Base-by-base conservation (phyloP, 441 rosid species). In the Gossypium laxum region DNA sequence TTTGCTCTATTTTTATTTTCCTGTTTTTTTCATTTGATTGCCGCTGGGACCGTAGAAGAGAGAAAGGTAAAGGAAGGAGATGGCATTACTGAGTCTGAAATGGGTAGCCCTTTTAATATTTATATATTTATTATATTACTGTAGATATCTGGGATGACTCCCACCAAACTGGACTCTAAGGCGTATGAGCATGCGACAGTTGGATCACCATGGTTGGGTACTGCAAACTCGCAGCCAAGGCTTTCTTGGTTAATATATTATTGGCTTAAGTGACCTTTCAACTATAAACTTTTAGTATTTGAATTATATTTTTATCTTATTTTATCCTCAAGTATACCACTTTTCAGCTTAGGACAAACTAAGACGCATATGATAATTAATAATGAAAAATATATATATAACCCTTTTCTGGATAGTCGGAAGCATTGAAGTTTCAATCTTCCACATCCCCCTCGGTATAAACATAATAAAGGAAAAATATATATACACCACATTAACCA, bases 51-150 rank as follows among this genome's bases (percentile, higher is more conserved):
- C 10, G 55, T n/a, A 54, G 64, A 26, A 43, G 11, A 1, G 18
- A n/a, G 54, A 38, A 41, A 66, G 66, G 43, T 55, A 43, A 57
- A 43, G 41, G 66, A 70, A 70, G 41, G 24, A 30, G 59, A 52
- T 1, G 60, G 4, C 54, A 47, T 48, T n/a, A 48, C 58, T 1
- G 7, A 48, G 41, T 34, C 43, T 34, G 43, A 34, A 48, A 47
- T 24, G 43, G 56, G 24, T 15, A 34, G 11, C 43, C 43, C 43
- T 6, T 34, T 7, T 62, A 6, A 2, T 18, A 4, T 8, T 32
- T 48, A 14, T 48, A 48, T n/a, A 48, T 14, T 48, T n/a, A n/a
- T 15, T 48, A 1, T 14, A 4, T 48, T 14, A 48, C 19, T 34
- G 11, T 34, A 34, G 11, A 34, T 34, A 34, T 7, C 43, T n/a